These are phyloP conservation scores for Blepharisma undulans DNA, from an alignment of 169 alveolate species.

Conservation along the genomic window DNA sequence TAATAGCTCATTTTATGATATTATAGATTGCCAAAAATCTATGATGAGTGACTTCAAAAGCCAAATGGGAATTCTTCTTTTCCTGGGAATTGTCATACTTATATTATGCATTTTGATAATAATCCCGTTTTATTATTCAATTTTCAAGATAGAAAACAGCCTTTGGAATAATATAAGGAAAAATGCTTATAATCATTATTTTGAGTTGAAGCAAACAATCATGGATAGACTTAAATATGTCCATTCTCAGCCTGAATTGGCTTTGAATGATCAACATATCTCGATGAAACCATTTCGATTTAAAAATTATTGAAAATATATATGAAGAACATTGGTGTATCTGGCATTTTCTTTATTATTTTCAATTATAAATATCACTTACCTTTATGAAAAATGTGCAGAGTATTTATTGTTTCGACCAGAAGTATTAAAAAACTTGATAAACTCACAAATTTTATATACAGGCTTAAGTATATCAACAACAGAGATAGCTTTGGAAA, in stretches of 20 bases:
- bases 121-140: neutral
- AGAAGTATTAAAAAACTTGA: neutral
- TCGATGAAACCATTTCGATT: neutral
- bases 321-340: neutral
- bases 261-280: neutral
- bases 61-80: neutral
- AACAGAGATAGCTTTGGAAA: neutral
- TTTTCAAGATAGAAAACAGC: neutral
- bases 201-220: neutral
- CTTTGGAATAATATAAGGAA: neutral
- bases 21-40: neutral
- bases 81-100: neutral
- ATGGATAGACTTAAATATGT: neutral
- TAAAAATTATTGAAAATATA: neutral
- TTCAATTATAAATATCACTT: neutral
- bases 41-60: neutral
- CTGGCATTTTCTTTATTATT: neutral
- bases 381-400: neutral
- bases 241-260: neutral
- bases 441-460: neutral
- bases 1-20: neutral
- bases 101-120: neutral
- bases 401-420: neutral
- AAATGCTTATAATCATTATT: neutral
- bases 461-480: neutral